phyloP scores from a whole-genome alignment of 129 eudicot genomes.

The Smallanthus sonchifolius region DNA sequence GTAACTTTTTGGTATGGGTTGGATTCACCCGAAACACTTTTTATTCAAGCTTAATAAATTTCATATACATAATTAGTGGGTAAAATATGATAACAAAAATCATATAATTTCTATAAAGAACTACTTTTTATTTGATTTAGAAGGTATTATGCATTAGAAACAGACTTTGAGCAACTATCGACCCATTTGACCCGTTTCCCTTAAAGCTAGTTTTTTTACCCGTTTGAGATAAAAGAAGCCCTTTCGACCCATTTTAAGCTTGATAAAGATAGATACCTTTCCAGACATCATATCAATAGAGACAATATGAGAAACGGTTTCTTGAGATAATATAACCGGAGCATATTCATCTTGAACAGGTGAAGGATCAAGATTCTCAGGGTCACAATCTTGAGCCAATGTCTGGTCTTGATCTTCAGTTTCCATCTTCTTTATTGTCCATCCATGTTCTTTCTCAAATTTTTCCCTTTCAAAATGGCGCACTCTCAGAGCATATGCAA shows the following conservation, averaged over 20 bases:
- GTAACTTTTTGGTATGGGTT: not conserved
- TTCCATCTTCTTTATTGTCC: constrained; percentile 94
- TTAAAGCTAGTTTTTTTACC: not conserved
- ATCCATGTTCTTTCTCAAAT: constrained; percentile 69
- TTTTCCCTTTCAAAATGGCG: constrained; percentile 62
- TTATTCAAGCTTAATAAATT: not conserved
- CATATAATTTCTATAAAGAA: not conserved
- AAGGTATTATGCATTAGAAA: not conserved
- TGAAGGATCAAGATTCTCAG: constrained; percentile 63
- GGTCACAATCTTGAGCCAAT: constrained; percentile 63
- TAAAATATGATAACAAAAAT: not conserved
- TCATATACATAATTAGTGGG: not conserved
- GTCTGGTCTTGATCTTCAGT: constrained; percentile 84
- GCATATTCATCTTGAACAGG: constrained; percentile 89
- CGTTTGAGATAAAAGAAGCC: not conserved
- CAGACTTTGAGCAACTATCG: not conserved
- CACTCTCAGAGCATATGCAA: constrained; percentile 86
- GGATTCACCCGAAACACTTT: not conserved
- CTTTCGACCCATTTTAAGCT: too few species aligned
- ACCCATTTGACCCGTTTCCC: not conserved
- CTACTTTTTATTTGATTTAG: not conserved
- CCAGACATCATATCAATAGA: constrained; percentile 98
- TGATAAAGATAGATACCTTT: constrained; percentile 40
- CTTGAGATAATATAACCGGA: constrained; percentile 81
- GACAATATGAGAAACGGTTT: constrained; percentile 82